Base-by-base conservation (phyloP, 352 stramenopile genomes). In the Phytophthora sojae region DNA sequence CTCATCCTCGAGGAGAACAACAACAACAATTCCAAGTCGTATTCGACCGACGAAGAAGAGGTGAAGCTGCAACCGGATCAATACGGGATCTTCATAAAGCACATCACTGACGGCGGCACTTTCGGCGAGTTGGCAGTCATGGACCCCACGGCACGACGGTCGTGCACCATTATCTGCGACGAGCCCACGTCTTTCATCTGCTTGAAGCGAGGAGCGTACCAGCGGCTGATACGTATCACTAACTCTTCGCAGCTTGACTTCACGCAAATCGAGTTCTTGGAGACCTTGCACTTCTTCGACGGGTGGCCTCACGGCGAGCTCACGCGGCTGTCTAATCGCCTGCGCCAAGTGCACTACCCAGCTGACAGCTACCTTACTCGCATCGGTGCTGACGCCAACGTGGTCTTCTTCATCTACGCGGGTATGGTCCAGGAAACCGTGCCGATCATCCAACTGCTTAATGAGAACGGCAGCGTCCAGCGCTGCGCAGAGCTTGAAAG, bases 101-200 rank as follows among this genome's bases (percentile, higher is more conserved):
- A 89, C 52, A 94, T 96, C 61, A 83, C 81, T 3, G 73, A 82
- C 0, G 85, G 88, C 7, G 87, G 85, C 2, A 96, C 86, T 26
- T 94, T 96, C 37, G 88, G 88, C 9, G 88, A 96, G 67, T 72
- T 96, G 3, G 86, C 86, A 12, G 87, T 96, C 9, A 89, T 94
- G 80, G 88, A 96, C 15, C 88, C 87, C 5, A 94, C 84, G 2
- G 81, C 88, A 9, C 73, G 84, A 7, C 74, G 88, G 6, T 93
- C 86, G 1, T 94, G 86, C 39, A 94, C 88, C 8, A 89, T 95
- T 66, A 57, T 78, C n/a, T 93, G 87, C 23, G 85, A 94, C 49
- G 67, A 79, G 0, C 44, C 81, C 3, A 94, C 86, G 25, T 92
- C 85, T n/a, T 95, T 95, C 60, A 95, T 95, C 57, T 95, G 88